These are phyloP conservation scores for Begonia masoniana DNA, from an alignment of 306 rosid genomes.

Conservation along the genomic window DNA sequence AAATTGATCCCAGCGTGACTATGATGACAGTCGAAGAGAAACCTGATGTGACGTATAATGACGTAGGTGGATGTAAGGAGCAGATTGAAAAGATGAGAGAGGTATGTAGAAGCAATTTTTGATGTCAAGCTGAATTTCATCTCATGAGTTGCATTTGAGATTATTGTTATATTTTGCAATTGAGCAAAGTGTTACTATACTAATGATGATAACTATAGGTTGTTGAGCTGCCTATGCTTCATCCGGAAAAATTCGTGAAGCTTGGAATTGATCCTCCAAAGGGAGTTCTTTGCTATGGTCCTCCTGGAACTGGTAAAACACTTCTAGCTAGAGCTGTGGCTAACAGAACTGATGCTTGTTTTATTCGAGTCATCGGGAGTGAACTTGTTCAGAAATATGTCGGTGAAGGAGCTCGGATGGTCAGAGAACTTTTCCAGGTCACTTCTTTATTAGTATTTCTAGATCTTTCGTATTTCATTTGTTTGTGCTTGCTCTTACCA, in stretches of 20 bases:
- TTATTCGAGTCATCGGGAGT: slow-evolving; percentile 97
- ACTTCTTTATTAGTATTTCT: not conserved
- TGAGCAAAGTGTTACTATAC: slow-evolving; percentile 9
- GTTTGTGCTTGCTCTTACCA: slow-evolving; percentile 1
- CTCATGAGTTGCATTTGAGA: not conserved
- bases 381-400: slow-evolving; percentile 97
- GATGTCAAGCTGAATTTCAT: not conserved
- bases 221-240: slow-evolving; percentile 99
- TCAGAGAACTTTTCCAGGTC: slow-evolving; percentile 94
- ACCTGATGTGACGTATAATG: slow-evolving; percentile 97
- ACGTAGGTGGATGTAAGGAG: slow-evolving; percentile 98
- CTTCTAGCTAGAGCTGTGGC: too few species aligned
- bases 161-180: not conserved
- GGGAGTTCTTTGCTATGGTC: slow-evolving; percentile 74
- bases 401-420: slow-evolving; percentile 99
- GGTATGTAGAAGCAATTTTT: slow-evolving; percentile 21
- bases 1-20: slow-evolving; percentile 97
- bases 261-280: slow-evolving; percentile 99
- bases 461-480: not conserved
- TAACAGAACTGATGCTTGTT: slow-evolving; percentile 97
- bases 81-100: slow-evolving; percentile 99
- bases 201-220: slow-evolving; percentile 33
- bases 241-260: slow-evolving; percentile 97
- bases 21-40: slow-evolving; percentile 99
- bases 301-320: too few species aligned